Evolutionary conservation across 164 flowering plant species (phyloP).

Genomic region (Chloranthus sessilifolius): DNA sequence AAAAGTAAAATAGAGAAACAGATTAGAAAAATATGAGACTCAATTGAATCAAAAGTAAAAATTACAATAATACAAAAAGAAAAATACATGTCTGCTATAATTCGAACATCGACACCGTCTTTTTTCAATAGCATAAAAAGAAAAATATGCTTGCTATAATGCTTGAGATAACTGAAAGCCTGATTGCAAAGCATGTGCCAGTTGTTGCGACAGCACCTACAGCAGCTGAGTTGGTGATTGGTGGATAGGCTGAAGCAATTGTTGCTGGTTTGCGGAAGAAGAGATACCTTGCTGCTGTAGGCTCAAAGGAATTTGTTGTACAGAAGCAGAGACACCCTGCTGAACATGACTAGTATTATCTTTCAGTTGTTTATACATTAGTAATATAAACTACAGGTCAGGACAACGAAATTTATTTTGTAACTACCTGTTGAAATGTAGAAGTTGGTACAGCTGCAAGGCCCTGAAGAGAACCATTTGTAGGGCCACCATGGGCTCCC

Average conservation of each 20-base stretch:
- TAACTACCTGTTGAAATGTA: constrained; percentile 44
- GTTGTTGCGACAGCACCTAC: constrained; percentile 66
- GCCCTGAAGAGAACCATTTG: constrained; percentile 38
- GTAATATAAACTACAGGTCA: too few species aligned
- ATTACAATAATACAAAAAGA: too few species aligned
- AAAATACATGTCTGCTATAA: too few species aligned
- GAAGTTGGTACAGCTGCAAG: constrained; percentile 34
- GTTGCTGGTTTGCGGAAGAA: constrained; percentile 32
- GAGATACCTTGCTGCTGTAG: constrained; percentile 29
- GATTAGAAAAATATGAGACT: too few species aligned
- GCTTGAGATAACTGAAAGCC: too few species aligned
- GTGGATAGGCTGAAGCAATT: constrained; percentile 37
- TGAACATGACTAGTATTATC: too few species aligned
- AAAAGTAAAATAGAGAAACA: too few species aligned
- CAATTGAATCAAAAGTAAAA: too few species aligned
- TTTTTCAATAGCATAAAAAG: too few species aligned
- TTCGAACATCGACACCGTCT: too few species aligned
- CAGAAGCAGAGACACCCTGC: constrained; percentile 39
- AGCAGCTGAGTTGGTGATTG: constrained; percentile 79
- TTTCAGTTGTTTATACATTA: too few species aligned
- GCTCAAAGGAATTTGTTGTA: constrained; percentile 30
- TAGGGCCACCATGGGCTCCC: constrained; percentile 33
- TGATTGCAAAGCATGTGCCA: constrained; percentile 75
- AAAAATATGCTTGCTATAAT: constrained; percentile 84
- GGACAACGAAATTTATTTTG: too few species aligned